These are phyloP conservation scores for Starmerella etchellsii DNA, from an alignment of 805 yeast genomes.

Conservation along the genomic window DNA sequence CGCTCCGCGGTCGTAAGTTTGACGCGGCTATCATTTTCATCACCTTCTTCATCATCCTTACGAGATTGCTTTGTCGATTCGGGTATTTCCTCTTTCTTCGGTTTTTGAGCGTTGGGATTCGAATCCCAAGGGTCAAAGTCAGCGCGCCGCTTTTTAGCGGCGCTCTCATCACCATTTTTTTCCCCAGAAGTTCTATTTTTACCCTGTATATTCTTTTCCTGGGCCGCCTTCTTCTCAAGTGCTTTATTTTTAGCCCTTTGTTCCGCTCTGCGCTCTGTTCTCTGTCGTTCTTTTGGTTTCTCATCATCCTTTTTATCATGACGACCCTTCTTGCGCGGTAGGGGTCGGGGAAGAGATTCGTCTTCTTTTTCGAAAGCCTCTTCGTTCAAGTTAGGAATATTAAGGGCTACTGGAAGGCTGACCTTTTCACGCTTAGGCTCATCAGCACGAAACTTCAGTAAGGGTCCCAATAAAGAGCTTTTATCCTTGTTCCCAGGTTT, in stretches of 20 bases:
- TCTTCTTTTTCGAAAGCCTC: background rate
- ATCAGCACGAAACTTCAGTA: conserved; percentile 8
- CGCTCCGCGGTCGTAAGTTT: conserved; percentile 9
- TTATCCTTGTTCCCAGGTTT: background rate
- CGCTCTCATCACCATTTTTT: background rate
- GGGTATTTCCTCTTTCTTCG: background rate
- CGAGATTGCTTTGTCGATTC: background rate
- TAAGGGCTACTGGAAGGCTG: conserved; percentile 4
- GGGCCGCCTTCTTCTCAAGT: background rate
- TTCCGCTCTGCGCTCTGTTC: background rate
- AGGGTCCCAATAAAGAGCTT: conserved; percentile 17
- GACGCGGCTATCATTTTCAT: conserved; percentile 15
- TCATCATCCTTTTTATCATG: background rate
- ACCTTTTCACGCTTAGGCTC: conserved; percentile 3
- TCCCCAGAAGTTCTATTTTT: background rate
- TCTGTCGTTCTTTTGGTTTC: background rate
- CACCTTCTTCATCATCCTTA: conserved; percentile 4
- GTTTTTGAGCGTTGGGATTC: background rate
- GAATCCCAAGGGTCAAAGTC: conserved; percentile 1
- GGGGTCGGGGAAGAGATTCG: no score
- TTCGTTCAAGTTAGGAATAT: background rate
- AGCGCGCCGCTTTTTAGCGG: background rate
- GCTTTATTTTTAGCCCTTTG: background rate
- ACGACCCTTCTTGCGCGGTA: background rate
- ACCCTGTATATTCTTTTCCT: background rate